phyloP scores from a whole-genome alignment of 139 green algal species.

The Chlorella sp. region DNA sequence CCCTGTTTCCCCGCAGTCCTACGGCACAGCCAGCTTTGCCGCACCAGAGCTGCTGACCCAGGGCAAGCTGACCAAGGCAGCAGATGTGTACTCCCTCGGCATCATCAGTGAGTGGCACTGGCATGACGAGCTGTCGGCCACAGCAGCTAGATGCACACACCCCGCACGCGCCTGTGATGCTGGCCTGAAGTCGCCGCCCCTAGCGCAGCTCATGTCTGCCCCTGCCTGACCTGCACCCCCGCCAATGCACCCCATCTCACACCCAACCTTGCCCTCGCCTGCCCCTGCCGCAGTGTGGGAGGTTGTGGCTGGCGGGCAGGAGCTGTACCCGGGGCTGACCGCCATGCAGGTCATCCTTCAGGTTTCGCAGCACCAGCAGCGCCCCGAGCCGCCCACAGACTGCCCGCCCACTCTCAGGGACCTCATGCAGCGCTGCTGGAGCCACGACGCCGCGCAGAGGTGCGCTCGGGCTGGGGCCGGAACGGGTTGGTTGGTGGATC shows the following conservation, averaged over 20 bases:
- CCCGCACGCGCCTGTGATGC: background rate
- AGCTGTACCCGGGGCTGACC: slow-evolving; percentile 7
- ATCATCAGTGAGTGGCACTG: slow-evolving; percentile 34
- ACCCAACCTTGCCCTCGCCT: background rate
- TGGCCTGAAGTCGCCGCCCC: background rate
- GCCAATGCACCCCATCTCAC: too few relatives aligned
- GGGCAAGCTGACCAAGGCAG: slow-evolving; percentile 28
- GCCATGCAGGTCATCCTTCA: slow-evolving; percentile 24
- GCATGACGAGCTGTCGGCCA: too few relatives aligned
- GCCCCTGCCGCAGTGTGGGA: background rate
- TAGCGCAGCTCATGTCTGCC: background rate
- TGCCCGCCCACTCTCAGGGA: background rate
- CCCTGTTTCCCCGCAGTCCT: background rate
- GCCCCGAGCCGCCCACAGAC: background rate
- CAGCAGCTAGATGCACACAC: too few relatives aligned
- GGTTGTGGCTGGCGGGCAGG: background rate
- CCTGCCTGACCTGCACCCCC: background rate
- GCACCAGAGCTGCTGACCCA: slow-evolving; percentile 39
- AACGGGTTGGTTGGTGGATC: too few relatives aligned
- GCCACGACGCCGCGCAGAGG: background rate
- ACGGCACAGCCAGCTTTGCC: slow-evolving; percentile 12
- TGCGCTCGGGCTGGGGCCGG: background rate
- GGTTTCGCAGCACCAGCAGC: slow-evolving; percentile 7
- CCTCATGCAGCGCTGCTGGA: slow-evolving; percentile 37
- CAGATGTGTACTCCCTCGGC: slow-evolving; percentile 40